Evolutionary conservation across 2,329 filamentous ascomycete genomes (phyloP).

Genomic region (Cladosporium sp.): DNA sequence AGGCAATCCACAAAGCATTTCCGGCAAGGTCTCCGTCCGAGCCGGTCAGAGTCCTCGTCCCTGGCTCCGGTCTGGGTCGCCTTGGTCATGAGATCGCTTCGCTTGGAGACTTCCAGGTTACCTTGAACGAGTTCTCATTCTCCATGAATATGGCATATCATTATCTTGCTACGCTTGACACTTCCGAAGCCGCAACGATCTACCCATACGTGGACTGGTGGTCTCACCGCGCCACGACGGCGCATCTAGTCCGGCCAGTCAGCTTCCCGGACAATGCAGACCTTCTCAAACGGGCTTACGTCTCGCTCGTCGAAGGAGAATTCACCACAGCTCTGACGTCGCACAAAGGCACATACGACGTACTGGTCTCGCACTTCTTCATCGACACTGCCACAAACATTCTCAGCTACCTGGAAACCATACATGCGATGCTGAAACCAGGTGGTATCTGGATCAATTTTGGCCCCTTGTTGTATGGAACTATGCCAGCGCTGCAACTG

Average conservation of each 20-base stretch:
- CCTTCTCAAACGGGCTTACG: background rate
- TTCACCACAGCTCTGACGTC: conserved; percentile 56
- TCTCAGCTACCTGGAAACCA: conserved; percentile 78
- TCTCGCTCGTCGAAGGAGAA: conserved; percentile 17
- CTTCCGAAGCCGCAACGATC: conserved; percentile 60
- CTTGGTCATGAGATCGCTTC: conserved; percentile 76
- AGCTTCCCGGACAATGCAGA: conserved; percentile 1
- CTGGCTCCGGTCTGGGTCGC: conserved; percentile 78
- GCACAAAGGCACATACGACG: conserved; percentile 59
- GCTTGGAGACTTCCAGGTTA: conserved; percentile 62
- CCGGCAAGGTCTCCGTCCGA: background rate
- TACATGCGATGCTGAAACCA: conserved; percentile 67
- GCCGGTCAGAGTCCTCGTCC: conserved; percentile 63
- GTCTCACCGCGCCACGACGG: conserved; percentile 65
- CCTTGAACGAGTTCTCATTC: conserved; percentile 89
- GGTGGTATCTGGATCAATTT: conserved; percentile 82
- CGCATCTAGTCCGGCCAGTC: conserved; percentile 24
- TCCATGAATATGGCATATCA: conserved; percentile 80
- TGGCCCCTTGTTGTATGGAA: conserved; percentile 67
- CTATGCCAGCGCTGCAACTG: conserved; percentile 17
- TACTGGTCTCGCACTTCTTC: conserved; percentile 84
- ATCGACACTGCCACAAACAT: conserved; percentile 91
- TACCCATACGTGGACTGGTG: conserved; percentile 68
- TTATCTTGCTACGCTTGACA: conserved; percentile 64
- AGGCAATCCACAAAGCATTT: conserved; percentile 34